These are phyloP conservation scores for Tilletia indica DNA, from an alignment of 1,284 basidiomycete genomes.

Conservation along the genomic window DNA sequence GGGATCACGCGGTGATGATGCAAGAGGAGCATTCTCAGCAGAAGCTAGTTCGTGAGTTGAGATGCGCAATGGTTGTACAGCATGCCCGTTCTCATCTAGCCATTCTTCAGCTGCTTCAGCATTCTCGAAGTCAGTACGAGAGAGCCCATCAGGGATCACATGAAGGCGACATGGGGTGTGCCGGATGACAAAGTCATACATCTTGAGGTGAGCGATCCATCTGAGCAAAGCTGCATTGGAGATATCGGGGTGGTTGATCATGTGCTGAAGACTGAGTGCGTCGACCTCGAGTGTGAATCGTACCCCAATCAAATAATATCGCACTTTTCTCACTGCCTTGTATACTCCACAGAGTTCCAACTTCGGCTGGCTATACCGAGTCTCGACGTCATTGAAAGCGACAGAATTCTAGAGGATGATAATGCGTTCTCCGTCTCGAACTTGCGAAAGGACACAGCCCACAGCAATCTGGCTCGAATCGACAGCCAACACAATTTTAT, in stretches of 20 bases:
- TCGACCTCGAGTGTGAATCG: constrained; percentile 58
- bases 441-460: background rate
- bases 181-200: constrained; percentile 56
- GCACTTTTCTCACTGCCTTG: constrained; percentile 45
- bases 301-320: constrained; percentile 55
- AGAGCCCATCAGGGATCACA: constrained; percentile 57
- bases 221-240: constrained; percentile 57
- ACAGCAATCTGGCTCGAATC: background rate
- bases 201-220: constrained; percentile 56
- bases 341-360: no score
- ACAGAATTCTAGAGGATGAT: constrained; percentile 39
- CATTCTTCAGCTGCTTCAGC: background rate
- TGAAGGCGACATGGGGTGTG: constrained; percentile 55
- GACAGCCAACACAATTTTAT: background rate
- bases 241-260: constrained; percentile 60
- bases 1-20: no score
- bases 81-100: background rate
- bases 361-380: constrained; percentile 58
- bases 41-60: no score
- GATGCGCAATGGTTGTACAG: no score
- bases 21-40: no score
- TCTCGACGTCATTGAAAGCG: constrained; percentile 56
- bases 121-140: constrained; percentile 28
- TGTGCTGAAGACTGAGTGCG: constrained; percentile 59
- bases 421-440: background rate